Evolutionary conservation across 2,329 filamentous ascomycete genomes (phyloP).

Genomic region (Aspergillus costaricaensis): DNA sequence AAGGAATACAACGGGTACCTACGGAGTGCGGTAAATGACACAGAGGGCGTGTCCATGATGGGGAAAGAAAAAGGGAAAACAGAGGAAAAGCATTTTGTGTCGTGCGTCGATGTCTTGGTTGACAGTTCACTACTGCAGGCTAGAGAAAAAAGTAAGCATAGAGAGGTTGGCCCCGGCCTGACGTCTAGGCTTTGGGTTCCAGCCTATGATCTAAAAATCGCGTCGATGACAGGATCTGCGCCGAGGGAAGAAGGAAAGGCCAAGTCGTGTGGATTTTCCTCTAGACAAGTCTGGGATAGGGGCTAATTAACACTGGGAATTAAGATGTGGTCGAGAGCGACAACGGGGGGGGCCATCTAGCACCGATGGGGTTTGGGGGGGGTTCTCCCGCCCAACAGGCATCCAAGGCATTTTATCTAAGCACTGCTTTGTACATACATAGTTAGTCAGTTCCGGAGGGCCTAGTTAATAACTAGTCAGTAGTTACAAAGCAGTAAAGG

Average conservation of each 20-base stretch:
- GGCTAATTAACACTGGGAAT: neutral
- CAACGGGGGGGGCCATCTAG: too few species aligned
- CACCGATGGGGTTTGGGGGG: too few species aligned
- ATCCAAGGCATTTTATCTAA: too few species aligned
- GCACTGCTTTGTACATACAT: neutral
- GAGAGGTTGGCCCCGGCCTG: neutral
- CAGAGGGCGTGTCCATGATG: too few species aligned
- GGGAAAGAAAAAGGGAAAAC: too few species aligned
- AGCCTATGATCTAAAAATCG: neutral
- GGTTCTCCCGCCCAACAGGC: too few species aligned
- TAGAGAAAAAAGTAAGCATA: constrained; percentile 4
- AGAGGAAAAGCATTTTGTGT: neutral
- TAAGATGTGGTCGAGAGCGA: too few species aligned
- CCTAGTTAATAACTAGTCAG: neutral
- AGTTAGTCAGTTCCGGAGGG: neutral
- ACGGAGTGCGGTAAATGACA: neutral
- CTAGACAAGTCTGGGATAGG: neutral
- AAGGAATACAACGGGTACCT: neutral
- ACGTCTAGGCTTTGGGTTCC: neutral
- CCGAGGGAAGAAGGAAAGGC: neutral
- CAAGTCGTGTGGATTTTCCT: neutral
- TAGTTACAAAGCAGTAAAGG: neutral
- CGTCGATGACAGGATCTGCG: neutral
- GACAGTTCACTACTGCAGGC: constrained; percentile 2
- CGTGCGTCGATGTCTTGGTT: neutral